Percentiles rank a stretch among this genome's conserved stretches.
Conservation (phyloP, 2,329 filamentous ascomycete genomes). For the Drechslerella stenobrocha region DNA sequence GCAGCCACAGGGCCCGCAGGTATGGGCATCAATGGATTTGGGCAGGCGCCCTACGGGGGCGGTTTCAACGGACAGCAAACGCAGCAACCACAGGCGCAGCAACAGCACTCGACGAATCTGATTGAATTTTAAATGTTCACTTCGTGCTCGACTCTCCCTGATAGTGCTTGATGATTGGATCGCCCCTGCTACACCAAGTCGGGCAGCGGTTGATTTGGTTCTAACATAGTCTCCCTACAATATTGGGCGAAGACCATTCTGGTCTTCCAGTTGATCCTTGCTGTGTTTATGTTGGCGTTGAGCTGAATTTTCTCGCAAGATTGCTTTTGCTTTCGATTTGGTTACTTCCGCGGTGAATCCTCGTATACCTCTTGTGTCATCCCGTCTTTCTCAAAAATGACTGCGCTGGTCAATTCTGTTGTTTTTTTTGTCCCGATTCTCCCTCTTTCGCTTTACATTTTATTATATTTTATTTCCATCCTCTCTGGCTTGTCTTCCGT, state of each 20-base stretch:
- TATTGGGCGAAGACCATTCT: conserved; percentile 20
- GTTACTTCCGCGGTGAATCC: conserved; percentile 1
- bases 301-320: conserved; percentile 23
- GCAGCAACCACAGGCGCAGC: conserved; percentile 58
- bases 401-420: background rate
- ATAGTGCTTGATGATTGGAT: conserved; percentile 19
- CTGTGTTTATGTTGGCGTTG: conserved; percentile 32
- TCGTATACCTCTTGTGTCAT: conserved; percentile 35
- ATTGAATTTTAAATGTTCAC: conserved; percentile 63
- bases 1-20: conserved; percentile 64
- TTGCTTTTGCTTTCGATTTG: conserved; percentile 16
- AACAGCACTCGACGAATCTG: conserved; percentile 64
- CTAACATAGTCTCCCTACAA: conserved; percentile 57
- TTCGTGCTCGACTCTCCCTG: conserved; percentile 15
- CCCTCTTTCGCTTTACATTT: background rate
- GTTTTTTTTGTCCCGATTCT: background rate
- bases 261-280: conserved; percentile 12
- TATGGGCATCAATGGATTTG: conserved; percentile 61
- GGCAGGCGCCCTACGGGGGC: conserved; percentile 52
- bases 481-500: background rate
- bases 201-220: conserved; percentile 52
- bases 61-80: conserved; percentile 56
- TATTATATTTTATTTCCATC: conserved; percentile 2
- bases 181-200: conserved; percentile 40
- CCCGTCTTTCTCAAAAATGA: conserved; percentile 4